phyloP scores from a whole-genome alignment of 805 yeast genomes.

The Metschnikowia bowlesiae region DNA sequence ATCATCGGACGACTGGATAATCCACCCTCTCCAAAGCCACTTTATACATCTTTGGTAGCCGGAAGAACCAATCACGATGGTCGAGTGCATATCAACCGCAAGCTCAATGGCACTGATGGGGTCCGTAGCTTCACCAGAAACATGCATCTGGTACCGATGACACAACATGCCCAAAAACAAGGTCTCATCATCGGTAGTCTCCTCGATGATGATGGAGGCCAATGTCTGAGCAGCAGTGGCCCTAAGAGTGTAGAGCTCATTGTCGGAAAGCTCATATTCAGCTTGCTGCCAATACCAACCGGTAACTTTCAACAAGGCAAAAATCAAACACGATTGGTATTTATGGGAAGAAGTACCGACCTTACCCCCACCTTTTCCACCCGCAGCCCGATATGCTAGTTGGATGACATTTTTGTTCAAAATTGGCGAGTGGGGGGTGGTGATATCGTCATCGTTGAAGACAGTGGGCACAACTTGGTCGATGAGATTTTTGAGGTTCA shows the following conservation, averaged over 20 bases:
- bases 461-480: conserved; percentile 69
- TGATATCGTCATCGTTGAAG: conserved; percentile 47
- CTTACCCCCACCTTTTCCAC: conserved; percentile 64
- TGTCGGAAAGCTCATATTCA: conserved; percentile 59
- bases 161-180: conserved; percentile 73
- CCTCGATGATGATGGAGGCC: conserved; percentile 67
- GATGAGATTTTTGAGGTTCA: conserved; percentile 67
- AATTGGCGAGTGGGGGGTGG: conserved; percentile 54
- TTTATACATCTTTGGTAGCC: conserved; percentile 84
- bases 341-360: conserved; percentile 51
- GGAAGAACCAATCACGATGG: conserved; percentile 68
- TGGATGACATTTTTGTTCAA: conserved; percentile 55
- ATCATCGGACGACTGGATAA: conserved; percentile 66
- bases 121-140: conserved; percentile 54
- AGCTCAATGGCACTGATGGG: conserved; percentile 78
- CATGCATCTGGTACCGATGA: conserved; percentile 64
- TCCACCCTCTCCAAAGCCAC: conserved; percentile 95
- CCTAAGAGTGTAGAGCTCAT: conserved; percentile 55
- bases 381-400: conserved; percentile 70
- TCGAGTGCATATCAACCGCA: conserved; percentile 81
- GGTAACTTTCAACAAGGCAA: conserved; percentile 69
- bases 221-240: conserved; percentile 69
- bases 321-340: conserved; percentile 65
- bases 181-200: conserved; percentile 52
- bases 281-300: conserved; percentile 71